Percentiles rank a stretch among this genome's conserved stretches.
phyloP scores from a whole-genome alignment of 176 grass and related monocot species.

The Zea mays region DNA sequence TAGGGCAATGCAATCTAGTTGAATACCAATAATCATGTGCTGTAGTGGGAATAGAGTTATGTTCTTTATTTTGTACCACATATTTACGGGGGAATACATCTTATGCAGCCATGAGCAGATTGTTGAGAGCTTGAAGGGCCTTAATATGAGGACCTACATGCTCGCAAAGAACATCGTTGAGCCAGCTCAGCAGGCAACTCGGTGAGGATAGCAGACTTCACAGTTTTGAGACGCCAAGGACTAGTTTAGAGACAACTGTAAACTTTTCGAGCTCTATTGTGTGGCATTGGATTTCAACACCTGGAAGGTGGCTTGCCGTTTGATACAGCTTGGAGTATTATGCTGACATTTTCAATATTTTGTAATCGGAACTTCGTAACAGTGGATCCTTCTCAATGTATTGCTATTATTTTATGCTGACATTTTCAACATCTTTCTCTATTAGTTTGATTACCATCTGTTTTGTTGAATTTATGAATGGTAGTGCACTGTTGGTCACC shows the following conservation, averaged over 20 bases:
- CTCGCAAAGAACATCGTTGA: slow-evolving; percentile 93
- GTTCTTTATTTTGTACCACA: background rate
- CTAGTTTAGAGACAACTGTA: background rate
- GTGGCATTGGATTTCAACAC: background rate
- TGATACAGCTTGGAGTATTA: background rate
- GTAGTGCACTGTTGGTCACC: no score
- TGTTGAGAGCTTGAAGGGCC: slow-evolving; percentile 82
- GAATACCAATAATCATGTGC: background rate
- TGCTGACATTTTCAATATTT: slow-evolving; percentile 4
- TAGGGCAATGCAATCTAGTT: background rate
- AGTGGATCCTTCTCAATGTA: background rate
- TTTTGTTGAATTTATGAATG: no score
- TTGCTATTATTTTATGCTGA: background rate
- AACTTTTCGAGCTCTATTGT: background rate
- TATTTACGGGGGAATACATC: background rate
- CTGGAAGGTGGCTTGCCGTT: background rate
- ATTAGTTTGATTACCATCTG: no score
- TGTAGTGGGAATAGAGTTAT: background rate
- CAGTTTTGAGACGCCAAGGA: slow-evolving; percentile 27
- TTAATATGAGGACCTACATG: slow-evolving; percentile 77
- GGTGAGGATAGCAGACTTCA: slow-evolving; percentile 18
- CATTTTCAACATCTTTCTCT: no score
- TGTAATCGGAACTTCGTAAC: slow-evolving; percentile 18
- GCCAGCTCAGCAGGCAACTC: slow-evolving; percentile 60
- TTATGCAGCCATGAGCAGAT: slow-evolving; percentile 80